phyloP scores from a whole-genome alignment of 225 moss, liverwort and hornwort genomes.

The Sphagnum contortum region DNA sequence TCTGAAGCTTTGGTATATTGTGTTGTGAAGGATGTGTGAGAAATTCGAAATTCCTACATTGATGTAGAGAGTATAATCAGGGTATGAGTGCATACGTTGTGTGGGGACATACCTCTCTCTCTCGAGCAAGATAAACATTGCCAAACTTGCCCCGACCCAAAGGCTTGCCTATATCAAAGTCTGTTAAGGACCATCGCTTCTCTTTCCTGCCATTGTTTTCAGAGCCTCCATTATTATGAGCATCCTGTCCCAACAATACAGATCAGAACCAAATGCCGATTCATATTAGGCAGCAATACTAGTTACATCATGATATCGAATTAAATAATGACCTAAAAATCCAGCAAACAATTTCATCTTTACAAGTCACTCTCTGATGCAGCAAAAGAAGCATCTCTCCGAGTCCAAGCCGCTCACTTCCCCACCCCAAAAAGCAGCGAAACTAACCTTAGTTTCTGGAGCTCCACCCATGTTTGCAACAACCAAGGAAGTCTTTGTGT shows the following conservation, averaged over 20 bases:
- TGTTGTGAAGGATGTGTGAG: too few relatives aligned
- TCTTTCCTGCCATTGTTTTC: constrained; percentile 37
- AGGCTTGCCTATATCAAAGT: constrained; percentile 93
- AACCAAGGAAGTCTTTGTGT: too few relatives aligned
- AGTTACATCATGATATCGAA: not conserved
- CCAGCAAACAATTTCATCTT: not conserved
- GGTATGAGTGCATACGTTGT: too few relatives aligned
- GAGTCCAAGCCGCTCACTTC: too few relatives aligned
- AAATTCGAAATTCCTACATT: too few relatives aligned
- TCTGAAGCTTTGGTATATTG: too few relatives aligned
- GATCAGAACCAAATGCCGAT: not conserved
- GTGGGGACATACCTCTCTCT: constrained; percentile 51
- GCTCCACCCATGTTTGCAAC: constrained; percentile 21
- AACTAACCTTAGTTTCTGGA: constrained; percentile 15
- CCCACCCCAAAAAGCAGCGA: not conserved
- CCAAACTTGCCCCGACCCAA: constrained; percentile 91
- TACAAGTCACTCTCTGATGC: not conserved
- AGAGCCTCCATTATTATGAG: constrained; percentile 1
- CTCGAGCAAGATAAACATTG: constrained; percentile 88
- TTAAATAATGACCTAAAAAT: not conserved
- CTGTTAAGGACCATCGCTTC: constrained; percentile 77
- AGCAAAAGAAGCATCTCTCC: too few relatives aligned
- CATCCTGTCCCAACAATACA: constrained; percentile 11
- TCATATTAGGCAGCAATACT: not conserved
- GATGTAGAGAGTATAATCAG: too few relatives aligned